Evolutionary conservation across 164 flowering plant genomes (phyloP).

Genomic region (Brasenia schreberi): DNA sequence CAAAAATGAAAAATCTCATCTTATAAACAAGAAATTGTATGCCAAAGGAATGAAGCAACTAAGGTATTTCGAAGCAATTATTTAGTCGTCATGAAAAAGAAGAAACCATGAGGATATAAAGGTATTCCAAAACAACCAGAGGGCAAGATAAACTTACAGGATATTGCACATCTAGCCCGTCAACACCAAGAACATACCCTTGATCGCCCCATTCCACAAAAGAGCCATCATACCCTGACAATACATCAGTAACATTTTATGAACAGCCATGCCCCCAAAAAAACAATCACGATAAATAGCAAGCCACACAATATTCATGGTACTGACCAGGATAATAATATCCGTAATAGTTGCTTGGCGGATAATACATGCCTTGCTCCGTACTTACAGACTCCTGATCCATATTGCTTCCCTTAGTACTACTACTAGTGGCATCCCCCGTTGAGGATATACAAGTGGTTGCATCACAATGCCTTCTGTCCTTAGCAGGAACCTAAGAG

Average conservation of each 20-base stretch:
- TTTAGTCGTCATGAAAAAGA: too few species aligned
- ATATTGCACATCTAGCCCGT: constrained; percentile 33
- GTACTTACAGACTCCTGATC: constrained; percentile 22
- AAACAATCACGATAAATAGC: not conserved
- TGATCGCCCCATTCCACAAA: constrained; percentile 26
- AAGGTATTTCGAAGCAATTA: not conserved
- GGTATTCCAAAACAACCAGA: not conserved
- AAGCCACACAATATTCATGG: not conserved
- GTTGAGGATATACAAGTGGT: constrained; percentile 29
- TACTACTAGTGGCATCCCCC: constrained; percentile 27
- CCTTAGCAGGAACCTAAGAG: constrained; percentile 19
- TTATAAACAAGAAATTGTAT: not conserved
- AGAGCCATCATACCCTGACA: constrained; percentile 34
- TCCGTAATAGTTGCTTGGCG: constrained; percentile 23
- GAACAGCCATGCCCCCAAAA: not conserved
- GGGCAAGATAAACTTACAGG: constrained; percentile 23
- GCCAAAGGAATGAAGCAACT: not conserved
- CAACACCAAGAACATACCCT: constrained; percentile 21
- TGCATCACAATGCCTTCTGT: constrained; percentile 27
- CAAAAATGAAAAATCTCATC: too few species aligned
- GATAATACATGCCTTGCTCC: constrained; percentile 23
- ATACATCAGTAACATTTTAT: not conserved
- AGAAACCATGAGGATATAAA: too few species aligned
- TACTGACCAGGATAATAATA: constrained; percentile 43
- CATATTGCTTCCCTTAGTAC: constrained; percentile 22